Evolutionary conservation across 768 basidiomycete species (phyloP), one percentile per base, ranked within the genome.

Genomic region (Brasilioporus rufonigricans): DNA sequence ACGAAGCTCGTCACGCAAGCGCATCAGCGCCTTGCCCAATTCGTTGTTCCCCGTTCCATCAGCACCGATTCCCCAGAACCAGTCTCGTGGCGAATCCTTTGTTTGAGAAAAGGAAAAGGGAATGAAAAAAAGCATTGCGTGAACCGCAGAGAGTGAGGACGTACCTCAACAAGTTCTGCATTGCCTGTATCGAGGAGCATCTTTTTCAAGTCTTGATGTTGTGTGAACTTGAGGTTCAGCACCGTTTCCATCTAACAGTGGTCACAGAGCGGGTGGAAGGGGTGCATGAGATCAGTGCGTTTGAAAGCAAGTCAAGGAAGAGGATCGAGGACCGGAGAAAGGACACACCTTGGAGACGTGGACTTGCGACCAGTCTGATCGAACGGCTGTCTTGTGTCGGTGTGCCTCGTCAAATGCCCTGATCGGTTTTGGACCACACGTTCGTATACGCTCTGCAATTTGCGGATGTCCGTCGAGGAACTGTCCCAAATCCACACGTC

Each of bases 31-130:
- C 65, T 85, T 87, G 45, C 88, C 89, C 35, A 90, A 76, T 63
- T 90, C 86, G 57, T 90, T 90, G 31, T 78, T 80, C 24, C 88
- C 88, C 55, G 76, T 73, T 13, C 81, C 73, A 64, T 90, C 84
- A 24, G 80, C 76, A 6, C 88, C 88, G 58, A 84, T 67, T 24
- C 88, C 88, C 87, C 88, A 90, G 69, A 89, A 89, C 49, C 85
- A 76, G 65, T 90, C 89, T 59, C 83, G 82, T 60, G 84, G 83
- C 11, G 86, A 87, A 68, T 86, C 83, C 86, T 87, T 59, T 48
- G 7, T 39, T 29, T 9, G 21, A 1, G 7, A 11, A 24, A 23
- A 32, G 18, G 21, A 16, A 21, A 21, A 29, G 27, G n/a, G n/a
- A n/a, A 8, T 19, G 27, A 29, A 21, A 8, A 21, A 21, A 23